Base-by-base conservation (phyloP, 495 filamentous ascomycete genomes). In the Cudoniella acicularis region DNA sequence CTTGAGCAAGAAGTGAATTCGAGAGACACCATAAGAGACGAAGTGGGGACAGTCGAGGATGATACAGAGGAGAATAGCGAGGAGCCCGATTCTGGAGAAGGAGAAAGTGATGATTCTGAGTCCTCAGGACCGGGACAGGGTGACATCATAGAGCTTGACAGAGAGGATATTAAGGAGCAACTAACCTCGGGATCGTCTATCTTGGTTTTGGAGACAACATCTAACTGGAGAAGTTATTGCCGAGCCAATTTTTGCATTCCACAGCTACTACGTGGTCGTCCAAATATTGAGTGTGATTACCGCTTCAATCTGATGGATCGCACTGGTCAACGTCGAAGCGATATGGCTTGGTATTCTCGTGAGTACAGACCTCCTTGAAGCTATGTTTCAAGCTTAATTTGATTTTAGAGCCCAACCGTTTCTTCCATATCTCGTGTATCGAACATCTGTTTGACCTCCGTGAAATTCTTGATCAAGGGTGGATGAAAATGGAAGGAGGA, bases 391-490 rank as follows among this genome's bases (percentile, higher is more conserved):
- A 55, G 42, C 52, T 47, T 26, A 55, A 55, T 47, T 27, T 45
- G 52, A 55, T 43, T 43, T 47, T 55, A 55, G 52, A 55, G 52
- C 52, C 52, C 36, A 47, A 55, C 42, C 52, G 52, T 43, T 55
- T 45, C 52, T 55, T 45, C 42, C 30, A 55, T 55, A 47, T 55
- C 36, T 45, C 52, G 36, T 55, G 52, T 47, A 55, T 55, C 52
- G 52, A 55, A 55, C 52, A 55, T 47, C 17, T 55, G 36, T 47
- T 55, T 46, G 52, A 55, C 42, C 52, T 55, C 42, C 36, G 36
- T 47, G 52, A 43, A 45, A 43, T 55, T 55, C 52, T 55, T 47
- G 52, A 55, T 45, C 52, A 55, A 47, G 42, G 42, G 13, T 47
- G 42, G 52, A 55, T 55, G 18, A 55, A 55, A 55, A 55, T 55